Evolutionary conservation across 2,329 filamentous ascomycete species (phyloP).

Genomic region (Fusarium fujikuroi): DNA sequence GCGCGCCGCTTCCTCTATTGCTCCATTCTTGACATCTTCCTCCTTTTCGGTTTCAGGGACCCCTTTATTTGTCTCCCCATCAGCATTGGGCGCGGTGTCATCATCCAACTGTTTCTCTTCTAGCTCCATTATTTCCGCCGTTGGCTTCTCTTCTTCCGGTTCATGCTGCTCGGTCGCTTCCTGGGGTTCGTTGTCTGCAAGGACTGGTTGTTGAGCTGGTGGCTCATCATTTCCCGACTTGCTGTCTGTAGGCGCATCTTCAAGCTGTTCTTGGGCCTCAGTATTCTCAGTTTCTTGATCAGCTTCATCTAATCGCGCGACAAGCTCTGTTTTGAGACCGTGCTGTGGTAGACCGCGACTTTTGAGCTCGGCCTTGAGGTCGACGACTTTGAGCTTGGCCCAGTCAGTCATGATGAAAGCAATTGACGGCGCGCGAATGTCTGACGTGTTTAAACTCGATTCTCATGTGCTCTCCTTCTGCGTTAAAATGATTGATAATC

Average conservation of each 20-base stretch:
- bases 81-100: background rate
- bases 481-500: too few relatives aligned
- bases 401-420: slow-evolving; percentile 60
- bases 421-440: slow-evolving; percentile 16
- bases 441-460: background rate
- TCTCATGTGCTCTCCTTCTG: background rate
- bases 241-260: slow-evolving; percentile 21
- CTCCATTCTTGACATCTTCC: slow-evolving; percentile 18
- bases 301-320: slow-evolving; percentile 66
- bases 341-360: slow-evolving; percentile 73
- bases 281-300: slow-evolving; percentile 22
- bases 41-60: slow-evolving; percentile 2
- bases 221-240: slow-evolving; percentile 18
- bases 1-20: slow-evolving; percentile 6
- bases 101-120: background rate
- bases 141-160: background rate
- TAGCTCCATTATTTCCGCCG: background rate
- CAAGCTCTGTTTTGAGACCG: slow-evolving; percentile 77
- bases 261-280: slow-evolving; percentile 11
- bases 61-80: slow-evolving; percentile 4
- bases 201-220: background rate
- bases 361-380: slow-evolving; percentile 80
- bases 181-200: background rate
- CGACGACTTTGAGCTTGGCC: slow-evolving; percentile 74
- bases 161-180: slow-evolving; percentile 17